phyloP scores from a whole-genome alignment of 371 early-diverging fungal species.

The Mortierella sp. region DNA sequence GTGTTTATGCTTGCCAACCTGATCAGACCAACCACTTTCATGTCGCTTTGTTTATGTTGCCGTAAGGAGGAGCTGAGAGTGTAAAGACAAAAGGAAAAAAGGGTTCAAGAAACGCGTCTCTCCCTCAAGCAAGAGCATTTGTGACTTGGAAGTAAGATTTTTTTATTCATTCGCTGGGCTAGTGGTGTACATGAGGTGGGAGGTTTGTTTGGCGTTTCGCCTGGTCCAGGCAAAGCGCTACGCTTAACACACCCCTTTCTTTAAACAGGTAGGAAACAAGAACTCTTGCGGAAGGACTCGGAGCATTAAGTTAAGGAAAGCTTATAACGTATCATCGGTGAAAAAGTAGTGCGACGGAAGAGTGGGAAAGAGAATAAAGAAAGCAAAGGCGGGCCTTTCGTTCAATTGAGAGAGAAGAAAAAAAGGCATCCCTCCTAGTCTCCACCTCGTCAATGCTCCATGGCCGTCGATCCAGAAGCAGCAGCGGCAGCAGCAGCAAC shows the following conservation, averaged over 20 bases:
- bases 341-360: not conserved
- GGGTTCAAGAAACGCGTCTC: not conserved
- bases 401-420: not conserved
- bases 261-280: not conserved
- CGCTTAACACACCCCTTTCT: not conserved
- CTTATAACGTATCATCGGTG: not conserved
- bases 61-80: not conserved
- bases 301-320: not conserved
- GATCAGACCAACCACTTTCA: conserved; percentile 75
- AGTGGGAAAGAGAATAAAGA: not conserved
- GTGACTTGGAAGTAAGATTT: not conserved
- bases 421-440: not conserved
- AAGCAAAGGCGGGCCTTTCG: not conserved
- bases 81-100: not conserved
- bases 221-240: not conserved
- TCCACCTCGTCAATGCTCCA: not conserved
- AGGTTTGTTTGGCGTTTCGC: not conserved
- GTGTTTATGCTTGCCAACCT: conserved; percentile 36
- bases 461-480: not conserved
- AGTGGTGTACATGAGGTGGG: not conserved
- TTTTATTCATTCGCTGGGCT: conserved; percentile 4
- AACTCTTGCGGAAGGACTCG: not conserved
- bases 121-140: not conserved
- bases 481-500: not conserved
- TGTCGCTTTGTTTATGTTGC: conserved; percentile 22